Base-by-base conservation (phyloP, 140 eudicot genomes). In the Anethum foeniculum region DNA sequence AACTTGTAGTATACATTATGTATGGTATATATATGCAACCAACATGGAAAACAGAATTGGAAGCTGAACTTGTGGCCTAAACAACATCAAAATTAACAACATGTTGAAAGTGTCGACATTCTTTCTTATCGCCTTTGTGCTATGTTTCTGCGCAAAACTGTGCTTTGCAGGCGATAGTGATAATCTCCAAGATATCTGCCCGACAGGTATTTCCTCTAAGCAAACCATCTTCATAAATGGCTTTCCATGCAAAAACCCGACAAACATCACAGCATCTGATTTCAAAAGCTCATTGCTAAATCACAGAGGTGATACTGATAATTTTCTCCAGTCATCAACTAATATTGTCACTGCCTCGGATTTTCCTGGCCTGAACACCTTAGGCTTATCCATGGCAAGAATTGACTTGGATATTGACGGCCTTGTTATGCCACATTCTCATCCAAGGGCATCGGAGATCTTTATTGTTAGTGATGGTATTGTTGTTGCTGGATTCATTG, bases 331-430 rank as follows among this genome's bases (percentile, higher is more conserved):
- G 1, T 92, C 96, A 0, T 80, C 92, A 28, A 79, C 82, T 23
- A 84, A 77, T 16, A 23, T 86, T 39, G 87, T 84, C 68, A 86
- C 93, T 2, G 91, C 97, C 9, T 81, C 81, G 0, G 89, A 86
- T 23, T 93, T 88, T 76, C 90, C 96, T 3, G 94, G 97, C 27
- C 93, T 93, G 15, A 93, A 89, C 89, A 93, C 96, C 1, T 86
- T 93, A 11, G 97, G 96, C 8, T 71, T 93, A 27, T 84, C 96
- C 0, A 77, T 84, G 15, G 90, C 85, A 7, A 76, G 93, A 68
- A 93, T 86, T 3, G 97, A 93, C 76, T 36, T 93, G 21, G 92
- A 90, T 21, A 85, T 84, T 2, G 97, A 90, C 36, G 97, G 96
- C 38, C 62, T 81, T 19, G 91, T 91, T 79, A 75, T 73, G 82